Base-by-base conservation (phyloP, 2,329 filamentous ascomycete genomes). In the Colletotrichum paranaense region DNA sequence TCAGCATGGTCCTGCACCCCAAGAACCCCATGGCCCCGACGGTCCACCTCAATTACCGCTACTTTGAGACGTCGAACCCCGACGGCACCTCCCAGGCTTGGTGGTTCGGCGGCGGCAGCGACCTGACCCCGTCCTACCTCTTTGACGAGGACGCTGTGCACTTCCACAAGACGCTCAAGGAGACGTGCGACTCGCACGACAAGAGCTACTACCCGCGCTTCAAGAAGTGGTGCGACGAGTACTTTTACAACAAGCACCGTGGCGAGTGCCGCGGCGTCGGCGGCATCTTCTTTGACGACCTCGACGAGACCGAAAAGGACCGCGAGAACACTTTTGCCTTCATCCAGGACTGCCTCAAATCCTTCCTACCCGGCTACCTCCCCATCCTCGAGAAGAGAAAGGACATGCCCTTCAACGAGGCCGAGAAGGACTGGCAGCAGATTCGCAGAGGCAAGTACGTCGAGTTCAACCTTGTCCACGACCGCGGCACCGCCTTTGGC, bases 211-310 rank as follows among this genome's bases (percentile, higher is more conserved):
- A 97, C 82, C 92, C 95, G 14, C 91, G 92, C 66, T 99, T 98
- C 89, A 99, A 99, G 87, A 92, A 93, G 81, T 99, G 97, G 97
- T 99, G 97, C 82, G 97, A 99, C 82, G 92, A 97, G 78, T 99
- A 99, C 86, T 99, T 99, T 85, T 92, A 89, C 86, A 94, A 98
- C 83, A 96, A 95, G 82, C 97, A 99, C 85, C 92, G 97, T 59
- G 90, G 90, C 72, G 97, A 99, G 85, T 88, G 91, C 59, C 93
- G 97, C 62, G 97, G 97, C 69, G 86, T 99, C 42, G 97, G 97
- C 66, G 97, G 97, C 67, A 98, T 99, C 83, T 99, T 99, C 90
- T 99, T 99, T 80, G 97, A 99, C 83, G 97, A 99, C 81, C 88
- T 99, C 16, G 97, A 99, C 81, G 93, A 94, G 78, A 89, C 90